These are phyloP conservation scores for Moesziomyces globuligerus DNA, from an alignment of 1,284 basidiomycete genomes.

Conservation along the genomic window DNA sequence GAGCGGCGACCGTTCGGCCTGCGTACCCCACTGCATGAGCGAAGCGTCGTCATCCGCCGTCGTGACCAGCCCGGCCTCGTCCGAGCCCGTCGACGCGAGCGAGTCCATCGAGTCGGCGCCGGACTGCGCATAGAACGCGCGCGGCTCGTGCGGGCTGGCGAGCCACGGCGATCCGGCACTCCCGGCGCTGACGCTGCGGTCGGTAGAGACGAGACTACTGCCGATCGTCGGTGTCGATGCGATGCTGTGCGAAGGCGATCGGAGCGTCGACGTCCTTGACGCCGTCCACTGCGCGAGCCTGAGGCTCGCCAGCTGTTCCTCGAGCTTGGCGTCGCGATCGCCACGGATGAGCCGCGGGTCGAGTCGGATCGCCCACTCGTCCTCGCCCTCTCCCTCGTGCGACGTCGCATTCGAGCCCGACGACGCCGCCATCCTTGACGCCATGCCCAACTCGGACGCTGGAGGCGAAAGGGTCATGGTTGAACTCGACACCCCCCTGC, in stretches of 20 bases:
- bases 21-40: constrained; percentile 38
- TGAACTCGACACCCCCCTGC: too few species aligned
- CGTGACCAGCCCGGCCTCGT: constrained; percentile 15
- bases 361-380: constrained; percentile 16
- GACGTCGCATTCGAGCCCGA: constrained; percentile 10
- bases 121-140: constrained; percentile 25
- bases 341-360: constrained; percentile 32
- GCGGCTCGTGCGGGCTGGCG: constrained; percentile 1
- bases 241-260: constrained; percentile 13
- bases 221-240: constrained; percentile 16
- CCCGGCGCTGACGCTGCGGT: too few species aligned
- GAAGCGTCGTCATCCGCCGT: constrained; percentile 18
- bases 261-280: background rate
- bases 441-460: constrained; percentile 8
- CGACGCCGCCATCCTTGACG: background rate
- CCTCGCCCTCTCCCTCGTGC: constrained; percentile 1
- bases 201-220: constrained; percentile 15
- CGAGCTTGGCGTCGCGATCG: constrained; percentile 31
- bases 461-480: too few species aligned
- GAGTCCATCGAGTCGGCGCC: constrained; percentile 26
- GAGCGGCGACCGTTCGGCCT: constrained; percentile 19
- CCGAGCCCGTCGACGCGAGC: constrained; percentile 19
- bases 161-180: constrained; percentile 7
- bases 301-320: constrained; percentile 26
- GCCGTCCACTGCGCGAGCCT: constrained; percentile 23